phyloP scores from a whole-genome alignment of 257 asterid genomes.

The Ophiorrhiza pumila region DNA sequence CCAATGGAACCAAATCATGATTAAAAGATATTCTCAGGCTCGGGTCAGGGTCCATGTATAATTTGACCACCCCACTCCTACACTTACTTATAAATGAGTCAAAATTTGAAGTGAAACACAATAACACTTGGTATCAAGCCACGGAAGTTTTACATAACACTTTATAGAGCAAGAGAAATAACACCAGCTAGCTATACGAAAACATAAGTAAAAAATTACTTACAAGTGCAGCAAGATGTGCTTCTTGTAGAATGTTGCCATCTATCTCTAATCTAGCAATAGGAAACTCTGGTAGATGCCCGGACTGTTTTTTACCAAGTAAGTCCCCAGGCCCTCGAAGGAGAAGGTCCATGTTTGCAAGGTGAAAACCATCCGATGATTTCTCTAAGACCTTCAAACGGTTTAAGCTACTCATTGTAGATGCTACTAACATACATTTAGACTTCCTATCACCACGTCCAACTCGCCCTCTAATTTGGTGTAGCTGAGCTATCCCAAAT shows the following conservation, averaged over 20 bases:
- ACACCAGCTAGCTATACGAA: not conserved
- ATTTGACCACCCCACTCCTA: not conserved
- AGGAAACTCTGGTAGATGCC: constrained; percentile 94
- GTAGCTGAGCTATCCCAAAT: constrained; percentile 89
- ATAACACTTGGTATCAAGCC: not conserved
- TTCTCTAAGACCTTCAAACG: constrained; percentile 79
- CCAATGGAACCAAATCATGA: not conserved
- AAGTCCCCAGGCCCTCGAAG: constrained; percentile 96
- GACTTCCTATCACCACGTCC: constrained; percentile 92
- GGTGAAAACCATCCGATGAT: constrained; percentile 77
- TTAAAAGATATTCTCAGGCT: not conserved
- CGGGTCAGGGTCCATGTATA: not conserved
- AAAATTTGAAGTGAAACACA: not conserved
- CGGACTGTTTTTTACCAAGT: constrained; percentile 92
- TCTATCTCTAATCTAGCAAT: constrained; percentile 86
- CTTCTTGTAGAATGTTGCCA: constrained; percentile 82
- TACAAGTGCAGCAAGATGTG: constrained; percentile 89
- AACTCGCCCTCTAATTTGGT: constrained; percentile 92
- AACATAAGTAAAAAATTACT: constrained; percentile 18
- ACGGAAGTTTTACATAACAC: not conserved
- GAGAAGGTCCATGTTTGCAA: constrained; percentile 86
- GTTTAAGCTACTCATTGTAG: constrained; percentile 54
- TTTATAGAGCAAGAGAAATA: not conserved
- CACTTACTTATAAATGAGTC: not conserved
- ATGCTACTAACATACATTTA: constrained; percentile 59